Evolutionary conservation across 2,329 filamentous ascomycete genomes (phyloP), one percentile per base, ranked within the genome.

Genomic region (Arthrobotrys sphaeroides): DNA sequence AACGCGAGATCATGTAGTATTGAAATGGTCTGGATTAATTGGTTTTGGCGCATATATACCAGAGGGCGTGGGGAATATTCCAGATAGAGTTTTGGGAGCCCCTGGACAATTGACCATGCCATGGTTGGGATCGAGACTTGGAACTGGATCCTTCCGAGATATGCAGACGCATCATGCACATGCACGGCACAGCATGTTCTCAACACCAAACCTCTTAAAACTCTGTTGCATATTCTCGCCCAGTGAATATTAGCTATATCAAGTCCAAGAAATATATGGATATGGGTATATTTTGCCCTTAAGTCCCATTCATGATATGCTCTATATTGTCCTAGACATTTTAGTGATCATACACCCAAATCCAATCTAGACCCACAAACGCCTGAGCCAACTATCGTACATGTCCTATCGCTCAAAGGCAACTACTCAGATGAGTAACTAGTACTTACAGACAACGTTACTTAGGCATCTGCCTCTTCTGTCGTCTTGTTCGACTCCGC

Each of bases 361-460:
- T 55, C 26, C 49, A 55, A 31, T 55, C 28, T 38, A n/a, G 31
- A 38, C 49, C 42, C n/a, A 51, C 28, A 38, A 60, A 45, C 43
- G 65, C 55, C 66, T n/a, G n/a, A n/a, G n/a, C n/a, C n/a, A n/a
- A n/a, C 49, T 70, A 70, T 70, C 66, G 16, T 70, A 70, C 66
- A 62, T n/a, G 13, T 22, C 5, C 2, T n/a, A 12, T 26, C 13
- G n/a, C 24, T 42, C 26, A 16, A 18, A 36, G 2, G 22, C 28
- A n/a, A n/a, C n/a, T n/a, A n/a, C n/a, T n/a, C n/a, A n/a, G n/a
- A 72, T 20, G 55, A 31, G 42, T 64, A 59, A 38, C 47, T 38
- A 31, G 18, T 33, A 33, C 47, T 33, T 2, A 20, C 9, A 47
- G 6, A 26, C 24, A 62, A 18, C 13, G 26, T 49, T 62, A 24